These are phyloP conservation scores for Dorcoceras hygrometricum DNA, from an alignment of 257 asterid species.

Conservation along the genomic window DNA sequence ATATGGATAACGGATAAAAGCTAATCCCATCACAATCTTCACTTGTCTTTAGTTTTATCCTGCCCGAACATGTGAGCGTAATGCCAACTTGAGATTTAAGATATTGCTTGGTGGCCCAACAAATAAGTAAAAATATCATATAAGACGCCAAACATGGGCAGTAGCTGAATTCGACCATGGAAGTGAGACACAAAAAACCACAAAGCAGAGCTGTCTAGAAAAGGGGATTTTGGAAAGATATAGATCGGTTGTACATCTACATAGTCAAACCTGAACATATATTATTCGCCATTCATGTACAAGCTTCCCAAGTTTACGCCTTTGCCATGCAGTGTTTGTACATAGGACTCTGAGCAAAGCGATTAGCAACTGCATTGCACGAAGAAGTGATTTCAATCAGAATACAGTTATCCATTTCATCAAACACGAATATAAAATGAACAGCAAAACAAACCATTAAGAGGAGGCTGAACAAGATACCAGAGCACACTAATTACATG, in stretches of 20 bases:
- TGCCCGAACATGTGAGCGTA: not conserved
- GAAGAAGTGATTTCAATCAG: constrained; percentile 25
- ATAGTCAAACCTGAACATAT: constrained; percentile 68
- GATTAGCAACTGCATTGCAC: constrained; percentile 70
- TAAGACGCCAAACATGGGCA: not conserved
- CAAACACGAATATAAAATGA: constrained; percentile 11
- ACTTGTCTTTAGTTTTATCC: not conserved
- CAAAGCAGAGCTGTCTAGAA: constrained; percentile 9
- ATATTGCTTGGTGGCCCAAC: not conserved
- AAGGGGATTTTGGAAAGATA: constrained; percentile 15
- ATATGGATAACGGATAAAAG: not conserved
- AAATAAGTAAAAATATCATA: not conserved
- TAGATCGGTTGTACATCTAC: constrained; percentile 9
- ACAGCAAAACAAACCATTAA: constrained; percentile 2
- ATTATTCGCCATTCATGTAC: constrained; percentile 97
- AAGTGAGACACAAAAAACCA: not conserved
- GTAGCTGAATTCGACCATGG: constrained; percentile 5
- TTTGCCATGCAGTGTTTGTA: constrained; percentile 93
- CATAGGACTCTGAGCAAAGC: constrained; percentile 77
- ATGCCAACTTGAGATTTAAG: not conserved
- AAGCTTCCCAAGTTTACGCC: constrained; percentile 97
- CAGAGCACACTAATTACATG: not conserved
- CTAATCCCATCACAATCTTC: not conserved
- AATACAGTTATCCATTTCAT: constrained; percentile 16
- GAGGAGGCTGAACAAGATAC: constrained; percentile 20